Evolutionary conservation across 306 rosid species (phyloP), one percentile per base, ranked within the genome.

Genomic region (Acacia melanoxylon): DNA sequence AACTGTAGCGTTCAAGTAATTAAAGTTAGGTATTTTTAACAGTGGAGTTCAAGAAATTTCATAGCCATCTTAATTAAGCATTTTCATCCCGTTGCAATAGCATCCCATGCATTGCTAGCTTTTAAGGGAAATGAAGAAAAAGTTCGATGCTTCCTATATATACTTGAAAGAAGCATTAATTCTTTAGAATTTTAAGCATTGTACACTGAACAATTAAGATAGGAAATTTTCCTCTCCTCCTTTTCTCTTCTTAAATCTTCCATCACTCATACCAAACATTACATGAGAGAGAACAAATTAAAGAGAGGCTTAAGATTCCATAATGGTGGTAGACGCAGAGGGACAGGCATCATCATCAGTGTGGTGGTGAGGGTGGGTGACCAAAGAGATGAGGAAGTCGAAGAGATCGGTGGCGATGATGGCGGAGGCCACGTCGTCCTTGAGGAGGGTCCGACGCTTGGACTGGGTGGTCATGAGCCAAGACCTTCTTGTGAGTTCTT

Each of bases 351-450:
- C 58, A 51, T 35, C 40, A 5, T 42, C 46, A 42, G 46, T 9
- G 46, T 42, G 13, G 46, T 8, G 40, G 40, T 46, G 49, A 77
- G 29, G 12, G 6, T 54, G 42, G 22, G 89, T 86, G 54, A 89
- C 83, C 85, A 91, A 63, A 35, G 68, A 16, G 65, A 85, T 79
- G 19, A 89, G 84, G 77, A 91, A 91, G 68, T 91, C 90, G 20
- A 91, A 91, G 62, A 91, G 16, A 44, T 91, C 95, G 0, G 90
- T 89, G 76, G 90, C 86, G 1, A 85, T 17, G 33, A 91, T 40
- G 20, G 95, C 91, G 0, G 91, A 86, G 17, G 85, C 93, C 6
- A 91, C 88, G 25, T 89, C 91, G 42, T 89, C 86, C 80, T 83
- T 89, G 76, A 88, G 91, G 14, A 89, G 82, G 0, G 83, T 88